These are phyloP conservation scores for Antitrichia curtipendula DNA, from an alignment of 225 moss, liverwort and hornwort species.

Conservation along the genomic window DNA sequence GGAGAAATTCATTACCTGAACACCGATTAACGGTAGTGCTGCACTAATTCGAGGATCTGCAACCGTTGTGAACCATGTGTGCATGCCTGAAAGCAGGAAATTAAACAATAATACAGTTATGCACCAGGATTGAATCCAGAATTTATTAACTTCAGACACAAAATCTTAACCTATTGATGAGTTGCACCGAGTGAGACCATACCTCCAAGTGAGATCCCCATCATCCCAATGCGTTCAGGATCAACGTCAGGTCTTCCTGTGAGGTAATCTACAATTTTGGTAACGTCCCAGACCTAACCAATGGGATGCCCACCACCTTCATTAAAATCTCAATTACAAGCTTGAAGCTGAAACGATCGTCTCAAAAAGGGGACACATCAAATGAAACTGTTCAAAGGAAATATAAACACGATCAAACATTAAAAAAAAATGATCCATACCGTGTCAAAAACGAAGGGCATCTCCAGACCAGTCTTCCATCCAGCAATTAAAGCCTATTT, in stretches of 20 bases:
- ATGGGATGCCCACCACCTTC: not conserved
- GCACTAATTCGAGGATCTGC: constrained; percentile 80
- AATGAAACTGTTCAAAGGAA: not conserved
- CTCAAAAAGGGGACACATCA: not conserved
- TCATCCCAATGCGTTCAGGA: constrained; percentile 63
- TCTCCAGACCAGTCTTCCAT: constrained; percentile 64
- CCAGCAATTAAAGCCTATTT: constrained; percentile 56
- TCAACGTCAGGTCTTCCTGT: constrained; percentile 65
- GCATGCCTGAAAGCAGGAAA: constrained; percentile 49
- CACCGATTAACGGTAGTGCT: constrained; percentile 70
- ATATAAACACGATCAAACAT: not conserved
- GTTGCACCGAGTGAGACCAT: not conserved
- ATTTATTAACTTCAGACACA: not conserved
- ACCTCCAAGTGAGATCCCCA: constrained; percentile 95
- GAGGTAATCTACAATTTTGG: constrained; percentile 74
- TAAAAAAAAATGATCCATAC: constrained; percentile 10
- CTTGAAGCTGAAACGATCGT: not conserved
- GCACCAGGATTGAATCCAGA: not conserved
- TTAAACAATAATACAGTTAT: not conserved
- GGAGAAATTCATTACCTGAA: constrained; percentile 34
- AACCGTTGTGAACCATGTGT: constrained; percentile 76
- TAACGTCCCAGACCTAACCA: constrained; percentile 86
- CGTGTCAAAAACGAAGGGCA: constrained; percentile 94
- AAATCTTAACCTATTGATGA: not conserved
- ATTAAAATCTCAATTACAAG: not conserved